Percentiles rank a stretch among this genome's conserved stretches.
Conservation (phyloP, 352 stramenopile genomes). For the Phytopythium cucurbitacearum region DNA sequence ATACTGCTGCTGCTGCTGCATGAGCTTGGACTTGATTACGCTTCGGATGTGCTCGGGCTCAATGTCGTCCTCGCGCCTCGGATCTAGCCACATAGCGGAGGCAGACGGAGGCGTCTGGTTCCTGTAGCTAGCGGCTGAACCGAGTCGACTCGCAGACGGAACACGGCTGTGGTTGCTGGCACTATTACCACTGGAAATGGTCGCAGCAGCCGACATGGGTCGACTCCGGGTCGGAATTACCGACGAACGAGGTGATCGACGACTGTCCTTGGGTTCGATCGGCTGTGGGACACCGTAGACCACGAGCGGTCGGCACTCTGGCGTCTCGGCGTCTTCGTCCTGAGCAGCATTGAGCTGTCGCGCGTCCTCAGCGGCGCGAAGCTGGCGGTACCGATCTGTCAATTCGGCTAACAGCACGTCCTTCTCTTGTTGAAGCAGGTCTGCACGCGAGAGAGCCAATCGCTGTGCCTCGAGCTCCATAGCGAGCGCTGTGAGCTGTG, state of each 20-base stretch:
- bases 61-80: slow-evolving; percentile 1
- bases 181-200: background rate
- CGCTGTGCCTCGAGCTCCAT: slow-evolving; percentile 27
- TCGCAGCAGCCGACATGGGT: slow-evolving; percentile 2
- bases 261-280: slow-evolving; percentile 30
- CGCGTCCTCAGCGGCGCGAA: slow-evolving; percentile 18
- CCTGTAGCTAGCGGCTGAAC: background rate
- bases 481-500: slow-evolving; percentile 8
- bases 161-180: background rate
- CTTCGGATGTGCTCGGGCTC: slow-evolving; percentile 52
- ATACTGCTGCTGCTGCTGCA: slow-evolving; percentile 20
- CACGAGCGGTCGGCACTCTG: slow-evolving; percentile 27
- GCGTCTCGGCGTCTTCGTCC: slow-evolving; percentile 3
- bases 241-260: slow-evolving; percentile 19
- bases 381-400: slow-evolving; percentile 34
- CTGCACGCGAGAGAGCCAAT: slow-evolving; percentile 27
- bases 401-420: slow-evolving; percentile 51
- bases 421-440: slow-evolving; percentile 51
- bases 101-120: too few species aligned
- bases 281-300: slow-evolving; percentile 50
- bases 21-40: slow-evolving; percentile 43
- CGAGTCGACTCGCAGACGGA: slow-evolving; percentile 18
- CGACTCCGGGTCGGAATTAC: background rate
- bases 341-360: slow-evolving; percentile 1
- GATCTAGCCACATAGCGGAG: background rate